These are phyloP conservation scores for Nepenthes alata DNA, from an alignment of 179 eudicot genomes.

Conservation along the genomic window DNA sequence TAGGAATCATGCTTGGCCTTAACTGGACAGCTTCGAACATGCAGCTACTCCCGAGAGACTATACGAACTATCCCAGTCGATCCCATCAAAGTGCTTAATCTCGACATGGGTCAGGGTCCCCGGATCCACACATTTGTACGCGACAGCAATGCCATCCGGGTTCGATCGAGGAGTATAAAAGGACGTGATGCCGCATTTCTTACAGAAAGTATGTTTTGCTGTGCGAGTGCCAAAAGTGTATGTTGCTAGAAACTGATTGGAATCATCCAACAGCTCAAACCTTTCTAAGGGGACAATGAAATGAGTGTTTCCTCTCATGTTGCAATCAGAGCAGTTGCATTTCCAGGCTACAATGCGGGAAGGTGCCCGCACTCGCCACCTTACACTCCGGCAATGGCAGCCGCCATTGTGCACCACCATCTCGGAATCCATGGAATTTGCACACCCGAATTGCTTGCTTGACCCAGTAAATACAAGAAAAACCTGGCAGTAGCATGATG, in stretches of 20 bases:
- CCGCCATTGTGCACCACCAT: slow-evolving; percentile 58
- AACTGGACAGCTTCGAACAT: not conserved
- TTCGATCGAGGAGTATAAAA: slow-evolving; percentile 67
- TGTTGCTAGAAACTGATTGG: slow-evolving; percentile 48
- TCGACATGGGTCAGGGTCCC: slow-evolving; percentile 58
- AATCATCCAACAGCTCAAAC: slow-evolving; percentile 49
- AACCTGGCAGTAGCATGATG: too few relatives aligned
- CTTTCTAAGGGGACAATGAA: slow-evolving; percentile 47
- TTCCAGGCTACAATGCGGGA: slow-evolving; percentile 46
- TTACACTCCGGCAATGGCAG: slow-evolving; percentile 60
- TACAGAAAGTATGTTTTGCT: slow-evolving; percentile 86
- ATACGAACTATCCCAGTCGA: slow-evolving; percentile 18
- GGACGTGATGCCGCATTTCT: slow-evolving; percentile 79
- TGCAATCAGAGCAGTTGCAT: slow-evolving; percentile 69
- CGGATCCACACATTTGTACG: slow-evolving; percentile 53
- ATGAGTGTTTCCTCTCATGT: slow-evolving; percentile 68
- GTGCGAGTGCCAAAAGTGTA: slow-evolving; percentile 71
- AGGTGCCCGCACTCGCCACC: slow-evolving; percentile 52
- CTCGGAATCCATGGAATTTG: slow-evolving; percentile 21
- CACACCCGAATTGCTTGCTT: not conserved
- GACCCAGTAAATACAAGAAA: too few relatives aligned
- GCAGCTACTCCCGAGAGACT: not conserved
- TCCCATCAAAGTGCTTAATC: slow-evolving; percentile 47
- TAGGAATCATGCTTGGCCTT: not conserved
- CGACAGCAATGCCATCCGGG: slow-evolving; percentile 70